Percentiles rank a stretch among this genome's conserved stretches.
phyloP scores from a whole-genome alignment of 345 rosid species.

The Eucalyptus rudis region DNA sequence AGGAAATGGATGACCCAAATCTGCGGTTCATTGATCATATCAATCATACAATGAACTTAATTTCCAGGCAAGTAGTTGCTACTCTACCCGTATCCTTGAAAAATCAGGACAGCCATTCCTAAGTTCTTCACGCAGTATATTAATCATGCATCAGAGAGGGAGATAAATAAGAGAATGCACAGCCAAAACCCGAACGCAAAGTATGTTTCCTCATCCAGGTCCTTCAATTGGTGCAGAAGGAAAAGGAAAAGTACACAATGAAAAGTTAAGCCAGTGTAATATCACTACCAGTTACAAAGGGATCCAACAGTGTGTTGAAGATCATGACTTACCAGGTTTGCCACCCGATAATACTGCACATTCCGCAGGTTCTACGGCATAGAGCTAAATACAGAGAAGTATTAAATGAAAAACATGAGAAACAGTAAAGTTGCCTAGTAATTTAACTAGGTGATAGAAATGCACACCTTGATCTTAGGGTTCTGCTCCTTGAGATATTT shows the following conservation, averaged over 20 bases:
- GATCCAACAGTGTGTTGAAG: not conserved
- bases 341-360: conserved; percentile 44
- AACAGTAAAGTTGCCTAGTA: not conserved
- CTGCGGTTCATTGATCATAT: not conserved
- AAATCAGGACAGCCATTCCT: not conserved
- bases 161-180: not conserved
- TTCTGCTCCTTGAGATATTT: conserved; percentile 61
- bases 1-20: not conserved
- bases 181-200: not conserved
- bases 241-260: not conserved
- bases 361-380: conserved; percentile 47
- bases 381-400: conserved; percentile 9
- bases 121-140: not conserved
- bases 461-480: conserved; percentile 42
- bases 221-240: no score
- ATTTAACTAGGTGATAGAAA: not conserved
- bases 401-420: not conserved
- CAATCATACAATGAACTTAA: not conserved
- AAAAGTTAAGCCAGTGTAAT: not conserved
- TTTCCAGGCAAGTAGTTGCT: not conserved
- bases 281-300: not conserved
- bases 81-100: not conserved
- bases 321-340: conserved; percentile 15
- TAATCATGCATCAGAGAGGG: not conserved
- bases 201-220: no score